Conservation (phyloP, 106 monocot genomes). For the Cymbidium sinense region DNA sequence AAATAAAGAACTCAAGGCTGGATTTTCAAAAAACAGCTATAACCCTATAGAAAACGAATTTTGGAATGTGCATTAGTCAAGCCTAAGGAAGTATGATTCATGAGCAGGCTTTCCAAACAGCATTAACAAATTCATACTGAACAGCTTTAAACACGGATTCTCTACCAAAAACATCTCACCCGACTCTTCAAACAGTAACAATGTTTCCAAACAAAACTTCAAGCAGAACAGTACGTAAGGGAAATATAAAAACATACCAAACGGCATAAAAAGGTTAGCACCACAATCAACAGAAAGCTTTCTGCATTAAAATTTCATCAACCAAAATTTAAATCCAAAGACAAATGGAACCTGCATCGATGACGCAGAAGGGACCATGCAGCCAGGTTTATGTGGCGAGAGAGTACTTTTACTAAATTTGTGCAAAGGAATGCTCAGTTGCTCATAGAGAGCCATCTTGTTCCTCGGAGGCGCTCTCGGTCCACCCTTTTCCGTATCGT, state of each 20-base stretch:
- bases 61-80: too few species aligned
- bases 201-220: background rate
- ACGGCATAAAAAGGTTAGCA: background rate
- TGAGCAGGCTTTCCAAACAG: too few species aligned
- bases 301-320: background rate
- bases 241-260: background rate
- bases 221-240: background rate
- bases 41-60: too few species aligned
- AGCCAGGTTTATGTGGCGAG: conserved; percentile 15
- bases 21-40: too few species aligned
- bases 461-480: conserved; percentile 95
- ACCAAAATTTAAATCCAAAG: background rate
- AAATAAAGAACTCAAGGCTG: too few species aligned
- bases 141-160: too few species aligned
- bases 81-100: too few species aligned
- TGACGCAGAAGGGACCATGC: conserved; percentile 25
- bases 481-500: conserved; percentile 73
- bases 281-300: background rate
- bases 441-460: conserved; percentile 98
- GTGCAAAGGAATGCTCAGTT: conserved; percentile 71
- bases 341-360: conserved; percentile 33
- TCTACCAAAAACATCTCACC: too few species aligned
- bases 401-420: conserved; percentile 35
- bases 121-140: too few species aligned
- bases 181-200: too few species aligned